phyloP scores from a whole-genome alignment of 139 green algal species.

The Pseudopediastrum boryanum region DNA sequence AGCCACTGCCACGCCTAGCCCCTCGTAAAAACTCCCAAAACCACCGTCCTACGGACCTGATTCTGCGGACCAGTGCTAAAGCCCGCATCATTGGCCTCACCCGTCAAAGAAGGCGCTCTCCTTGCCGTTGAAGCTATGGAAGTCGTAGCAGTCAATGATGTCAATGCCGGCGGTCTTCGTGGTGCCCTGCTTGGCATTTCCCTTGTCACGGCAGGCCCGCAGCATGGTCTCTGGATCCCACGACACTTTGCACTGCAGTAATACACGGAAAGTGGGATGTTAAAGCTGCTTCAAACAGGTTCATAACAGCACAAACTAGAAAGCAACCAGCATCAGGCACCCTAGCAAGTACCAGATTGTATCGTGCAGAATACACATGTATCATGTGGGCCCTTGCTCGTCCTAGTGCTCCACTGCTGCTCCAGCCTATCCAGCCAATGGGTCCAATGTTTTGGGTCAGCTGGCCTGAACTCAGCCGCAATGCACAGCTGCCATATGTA shows the following conservation, averaged over 20 bases:
- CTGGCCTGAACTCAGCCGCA: too few species aligned
- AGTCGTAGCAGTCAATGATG: conserved; percentile 27
- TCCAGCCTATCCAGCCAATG: too few species aligned
- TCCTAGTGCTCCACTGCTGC: neutral
- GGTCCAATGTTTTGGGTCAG: too few species aligned
- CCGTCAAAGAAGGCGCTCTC: conserved; percentile 37
- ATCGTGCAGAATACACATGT: neutral
- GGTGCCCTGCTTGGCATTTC: neutral
- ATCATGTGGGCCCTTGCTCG: neutral
- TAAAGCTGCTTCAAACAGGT: too few species aligned
- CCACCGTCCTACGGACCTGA: too few species aligned
- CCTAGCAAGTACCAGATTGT: neutral
- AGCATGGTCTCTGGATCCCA: conserved; percentile 26
- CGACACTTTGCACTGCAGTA: conserved; percentile 12
- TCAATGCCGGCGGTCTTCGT: neutral
- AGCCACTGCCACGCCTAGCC: too few species aligned
- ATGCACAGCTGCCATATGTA: too few species aligned
- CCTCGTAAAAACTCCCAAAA: too few species aligned
- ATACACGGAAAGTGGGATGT: too few species aligned
- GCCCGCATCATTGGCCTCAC: too few species aligned
- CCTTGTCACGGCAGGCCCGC: neutral
- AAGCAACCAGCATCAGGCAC: too few species aligned
- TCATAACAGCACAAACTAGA: neutral
- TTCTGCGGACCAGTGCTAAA: too few species aligned
- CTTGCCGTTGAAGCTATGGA: conserved; percentile 24